Base-by-base conservation (phyloP, 2,329 filamentous ascomycete species). In the Teratosphaeria gauchensis region DNA sequence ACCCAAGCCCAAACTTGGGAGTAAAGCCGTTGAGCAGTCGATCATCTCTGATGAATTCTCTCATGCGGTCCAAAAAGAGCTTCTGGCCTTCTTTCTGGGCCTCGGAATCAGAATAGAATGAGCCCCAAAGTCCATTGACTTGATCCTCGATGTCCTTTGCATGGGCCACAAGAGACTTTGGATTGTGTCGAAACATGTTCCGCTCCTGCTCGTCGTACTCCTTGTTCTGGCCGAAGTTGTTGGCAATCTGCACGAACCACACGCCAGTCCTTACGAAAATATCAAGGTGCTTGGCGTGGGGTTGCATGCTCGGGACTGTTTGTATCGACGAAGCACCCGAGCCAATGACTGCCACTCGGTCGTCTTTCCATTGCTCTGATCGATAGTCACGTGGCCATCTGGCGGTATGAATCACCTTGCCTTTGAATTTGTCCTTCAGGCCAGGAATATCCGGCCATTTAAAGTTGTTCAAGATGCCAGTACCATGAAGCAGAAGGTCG, bases 31-130 rank as follows among this genome's bases (percentile, higher is more conserved):
- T 66, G 2, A 80, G 65, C 28, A 81, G 69, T 11, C 78, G 69
- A 60, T 80, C 71, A 59, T 82, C 78, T 61, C 78, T 80, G 65
- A 82, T 79, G 56, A 73, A 75, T 60, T 81, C 77, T 12, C 70
- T 72, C 78, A 81, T 82, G 14, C 77, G 71, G 3, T 69, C 65
- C 28, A 65, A 65, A 58, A 79, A 77, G 4, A 72, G 51, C 51
- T 73, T 64, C 59, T 76, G 72, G 0, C 68, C 72, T 16, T 61
- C 61, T 12, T 71, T 71, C 60, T 82, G 80, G 7, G 57, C 66
- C 58, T 75, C 69, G 4, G 73, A 73, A 4, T 69, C 74, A 1
- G 69, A 67, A 63, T 79, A 80, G 61, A 81, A 80, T 1, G 68
- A 58, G 8, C 72, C 73, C 77, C 77, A 81, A 0, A 78, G 56